phyloP scores from a whole-genome alignment of 1,139 yeast species.

The Pneumocystis canis region DNA sequence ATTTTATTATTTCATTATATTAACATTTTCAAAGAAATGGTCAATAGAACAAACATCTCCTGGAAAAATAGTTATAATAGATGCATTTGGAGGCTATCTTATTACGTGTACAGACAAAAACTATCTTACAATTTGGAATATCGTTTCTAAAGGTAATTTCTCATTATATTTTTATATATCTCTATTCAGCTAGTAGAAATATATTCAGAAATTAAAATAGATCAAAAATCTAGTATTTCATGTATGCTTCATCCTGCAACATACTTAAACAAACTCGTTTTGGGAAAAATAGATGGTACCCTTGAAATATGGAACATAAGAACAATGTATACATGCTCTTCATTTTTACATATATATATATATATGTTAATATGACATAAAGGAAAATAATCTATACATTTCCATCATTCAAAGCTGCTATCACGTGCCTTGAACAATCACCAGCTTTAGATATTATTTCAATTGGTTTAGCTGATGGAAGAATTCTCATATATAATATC shows the following conservation, averaged over 20 bases:
- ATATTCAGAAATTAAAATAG: conserved; percentile 48
- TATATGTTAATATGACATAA: conserved; percentile 44
- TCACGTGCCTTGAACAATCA: conserved; percentile 56
- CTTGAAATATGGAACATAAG: conserved; percentile 27
- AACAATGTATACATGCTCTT: conserved; percentile 4
- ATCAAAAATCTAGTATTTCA: conserved; percentile 54
- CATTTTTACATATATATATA: no score
- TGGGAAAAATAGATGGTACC: conserved; percentile 27
- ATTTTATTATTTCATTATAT: conserved; percentile 17
- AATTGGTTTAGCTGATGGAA: conserved; percentile 59
- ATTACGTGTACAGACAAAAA: conserved; percentile 38
- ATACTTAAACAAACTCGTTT: conserved; percentile 72
- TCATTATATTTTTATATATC: conserved; percentile 27
- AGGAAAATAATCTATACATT: conserved; percentile 56
- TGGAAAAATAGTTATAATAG: conserved; percentile 34
- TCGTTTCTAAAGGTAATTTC: conserved; percentile 25
- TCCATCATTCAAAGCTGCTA: conserved; percentile 29
- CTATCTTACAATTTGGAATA: conserved; percentile 42
- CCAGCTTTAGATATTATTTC: conserved; percentile 81
- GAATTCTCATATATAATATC: conserved; percentile 50
- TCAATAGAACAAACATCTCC: conserved; percentile 22
- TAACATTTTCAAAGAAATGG: background rate
- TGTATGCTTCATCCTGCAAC: conserved; percentile 77
- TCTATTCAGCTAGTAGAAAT: conserved; percentile 37
- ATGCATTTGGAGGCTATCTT: conserved; percentile 67